Percentiles rank a stretch among this genome's conserved stretches.
These are phyloP conservation scores for Globisporangium polare DNA, from an alignment of 352 stramenopile genomes.

Conservation along the genomic window DNA sequence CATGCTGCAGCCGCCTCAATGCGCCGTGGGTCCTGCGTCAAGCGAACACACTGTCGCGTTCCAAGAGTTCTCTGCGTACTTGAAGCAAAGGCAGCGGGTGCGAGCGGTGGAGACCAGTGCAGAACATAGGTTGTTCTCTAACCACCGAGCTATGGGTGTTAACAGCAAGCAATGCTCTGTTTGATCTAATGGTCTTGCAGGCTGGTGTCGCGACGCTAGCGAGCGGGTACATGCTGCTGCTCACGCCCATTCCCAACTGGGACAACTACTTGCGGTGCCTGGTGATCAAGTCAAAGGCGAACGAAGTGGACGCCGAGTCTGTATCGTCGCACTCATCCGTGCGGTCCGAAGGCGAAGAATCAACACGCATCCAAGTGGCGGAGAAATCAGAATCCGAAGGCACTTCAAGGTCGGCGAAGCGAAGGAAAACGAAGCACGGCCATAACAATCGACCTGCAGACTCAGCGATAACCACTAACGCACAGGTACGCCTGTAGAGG, in stretches of 20 bases:
- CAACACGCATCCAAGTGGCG: background rate
- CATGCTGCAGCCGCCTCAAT: constrained; percentile 45
- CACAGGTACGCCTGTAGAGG: background rate
- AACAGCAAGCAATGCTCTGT: too few relatives aligned
- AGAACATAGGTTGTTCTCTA: background rate
- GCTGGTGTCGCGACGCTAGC: constrained; percentile 53
- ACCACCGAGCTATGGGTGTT: background rate
- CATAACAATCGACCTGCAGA: background rate
- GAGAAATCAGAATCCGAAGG: background rate
- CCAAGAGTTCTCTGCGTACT: constrained; percentile 42
- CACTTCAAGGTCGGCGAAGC: constrained; percentile 5
- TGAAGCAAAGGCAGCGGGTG: constrained; percentile 52
- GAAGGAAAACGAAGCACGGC: background rate
- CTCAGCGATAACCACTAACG: too few relatives aligned
- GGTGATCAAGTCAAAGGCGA: constrained; percentile 39
- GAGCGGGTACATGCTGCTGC: constrained; percentile 40
- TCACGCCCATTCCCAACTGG: constrained; percentile 40
- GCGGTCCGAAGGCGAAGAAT: background rate
- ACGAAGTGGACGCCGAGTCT: constrained; percentile 1
- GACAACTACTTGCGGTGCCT: constrained; percentile 46
- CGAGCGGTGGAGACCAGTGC: background rate
- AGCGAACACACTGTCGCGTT: constrained; percentile 29
- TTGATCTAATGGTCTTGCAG: constrained; percentile 17
- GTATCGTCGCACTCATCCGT: background rate
- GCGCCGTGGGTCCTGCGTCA: constrained; percentile 29